Conservation (phyloP, 805 yeast genomes). For the Barnettozyma populi region DNA sequence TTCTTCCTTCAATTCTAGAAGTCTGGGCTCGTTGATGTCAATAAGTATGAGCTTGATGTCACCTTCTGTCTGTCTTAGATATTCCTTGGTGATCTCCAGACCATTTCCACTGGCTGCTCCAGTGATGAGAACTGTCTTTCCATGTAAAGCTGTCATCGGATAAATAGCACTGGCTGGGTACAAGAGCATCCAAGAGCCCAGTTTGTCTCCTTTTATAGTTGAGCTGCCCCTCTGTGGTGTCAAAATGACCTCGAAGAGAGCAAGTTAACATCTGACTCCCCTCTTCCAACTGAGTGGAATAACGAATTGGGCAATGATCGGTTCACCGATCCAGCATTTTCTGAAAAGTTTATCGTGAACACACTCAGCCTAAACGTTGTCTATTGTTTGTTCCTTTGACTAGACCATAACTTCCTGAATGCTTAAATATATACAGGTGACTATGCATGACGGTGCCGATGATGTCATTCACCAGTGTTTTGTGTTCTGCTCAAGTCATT, state of each 20-base stretch:
- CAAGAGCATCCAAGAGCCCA: background rate
- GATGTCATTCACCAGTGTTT: too few species aligned
- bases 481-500: too few species aligned
- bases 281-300: background rate
- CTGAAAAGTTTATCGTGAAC: background rate
- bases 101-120: conserved; percentile 98
- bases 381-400: background rate
- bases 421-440: too few species aligned
- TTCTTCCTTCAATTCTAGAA: conserved; percentile 42
- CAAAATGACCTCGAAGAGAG: background rate
- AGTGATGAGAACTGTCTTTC: conserved; percentile 75
- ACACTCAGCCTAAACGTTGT: background rate
- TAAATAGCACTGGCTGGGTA: background rate
- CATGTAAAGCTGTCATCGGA: conserved; percentile 37
- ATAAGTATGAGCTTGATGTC: conserved; percentile 61
- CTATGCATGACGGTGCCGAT: background rate
- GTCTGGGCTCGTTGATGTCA: conserved; percentile 63
- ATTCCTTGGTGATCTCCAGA: conserved; percentile 78
- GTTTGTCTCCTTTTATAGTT: background rate
- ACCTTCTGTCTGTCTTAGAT: conserved; percentile 69
- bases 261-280: background rate
- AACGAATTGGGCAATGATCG: conserved; percentile 1
- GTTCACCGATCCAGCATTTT: background rate
- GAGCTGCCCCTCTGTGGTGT: background rate
- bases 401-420: background rate